Percentiles rank a stretch among this genome's conserved stretches.
Conservation (phyloP, 331 rosid species). For the Telfairia occidentalis region DNA sequence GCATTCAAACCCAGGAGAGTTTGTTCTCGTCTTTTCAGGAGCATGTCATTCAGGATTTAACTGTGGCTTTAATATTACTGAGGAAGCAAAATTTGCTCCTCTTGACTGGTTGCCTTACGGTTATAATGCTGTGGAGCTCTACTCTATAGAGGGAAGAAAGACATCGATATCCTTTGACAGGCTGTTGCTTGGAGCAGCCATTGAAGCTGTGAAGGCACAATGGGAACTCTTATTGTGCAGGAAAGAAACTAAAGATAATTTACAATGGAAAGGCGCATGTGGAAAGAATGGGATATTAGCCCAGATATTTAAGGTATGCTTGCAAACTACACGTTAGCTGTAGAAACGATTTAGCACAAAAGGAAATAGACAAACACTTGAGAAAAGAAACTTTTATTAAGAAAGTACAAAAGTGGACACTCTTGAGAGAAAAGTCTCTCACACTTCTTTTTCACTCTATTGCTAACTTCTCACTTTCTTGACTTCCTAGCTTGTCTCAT, state of each 20-base stretch:
- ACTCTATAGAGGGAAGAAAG: conserved; percentile 43
- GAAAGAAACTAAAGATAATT: conserved; percentile 28
- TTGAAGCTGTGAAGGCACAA: conserved; percentile 61
- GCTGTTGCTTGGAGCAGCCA: conserved; percentile 71
- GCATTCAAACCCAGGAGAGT: conserved; percentile 69
- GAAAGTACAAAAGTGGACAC: too few relatives aligned
- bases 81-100: conserved; percentile 62
- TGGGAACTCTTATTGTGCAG: conserved; percentile 46
- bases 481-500: too few relatives aligned
- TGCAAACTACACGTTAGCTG: too few relatives aligned
- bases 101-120: conserved; percentile 82
- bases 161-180: conserved; percentile 63
- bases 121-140: conserved; percentile 44
- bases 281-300: conserved; percentile 45
- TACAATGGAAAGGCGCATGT: conserved; percentile 33
- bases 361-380: too few relatives aligned
- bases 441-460: too few relatives aligned
- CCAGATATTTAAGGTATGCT: conserved; percentile 44
- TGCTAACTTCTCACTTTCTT: too few relatives aligned
- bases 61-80: conserved; percentile 76
- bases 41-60: conserved; percentile 70
- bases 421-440: too few relatives aligned
- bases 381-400: too few relatives aligned
- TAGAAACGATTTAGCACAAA: too few relatives aligned
- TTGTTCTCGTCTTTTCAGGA: conserved; percentile 67